Base-by-base conservation (phyloP, 805 yeast genomes). In the Saccharomycopsis sp. region DNA sequence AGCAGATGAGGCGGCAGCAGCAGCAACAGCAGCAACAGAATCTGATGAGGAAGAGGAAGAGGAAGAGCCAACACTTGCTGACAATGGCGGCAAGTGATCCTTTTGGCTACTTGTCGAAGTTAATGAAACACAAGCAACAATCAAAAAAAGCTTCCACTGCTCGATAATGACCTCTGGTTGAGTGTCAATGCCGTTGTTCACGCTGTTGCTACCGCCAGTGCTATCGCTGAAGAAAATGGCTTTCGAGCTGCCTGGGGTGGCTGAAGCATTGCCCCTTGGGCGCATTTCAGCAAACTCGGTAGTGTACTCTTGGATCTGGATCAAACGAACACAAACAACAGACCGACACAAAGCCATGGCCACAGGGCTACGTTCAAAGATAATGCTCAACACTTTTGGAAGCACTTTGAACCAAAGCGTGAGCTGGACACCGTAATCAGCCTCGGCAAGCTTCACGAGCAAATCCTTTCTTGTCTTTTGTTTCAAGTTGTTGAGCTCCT, bases 321-420 rank as follows among this genome's bases (percentile, higher is more conserved):
- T 94, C 42, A 92, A 59, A 39, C 96, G 61, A 15, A 84, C 80
- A 59, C 97, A 89, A 6, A 92, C 94, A 46, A 84, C 79, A 2
- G 94, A 81, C 6, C 99, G 73, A 48, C 95, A 86, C 42, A 92
- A 65, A 0, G 97, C 98, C 59, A 89, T 86, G 0, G 95, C 89
- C 55, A 89, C 79, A 0, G 98, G 97, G 53, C 94, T 87, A 36
- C 69, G 70, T 45, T 76, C 83, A 46, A 84, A 86, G 45, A 92
- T 75, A 1, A 75, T 66, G 25, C 71, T 76, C 31, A 92, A 61
- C 2, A 92, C 62, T 27, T 71, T 72, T 2, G 96, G 96, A 52
- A 83, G 87, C 1, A 80, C 71, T 46, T 94, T 72, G 52, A 89
- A 80, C 98, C 98, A 92, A n/a, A 92, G 63, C 0, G 97, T 95